Conservation (phyloP, 2,329 filamentous ascomycete genomes). For the Fusarium torulosum region DNA sequence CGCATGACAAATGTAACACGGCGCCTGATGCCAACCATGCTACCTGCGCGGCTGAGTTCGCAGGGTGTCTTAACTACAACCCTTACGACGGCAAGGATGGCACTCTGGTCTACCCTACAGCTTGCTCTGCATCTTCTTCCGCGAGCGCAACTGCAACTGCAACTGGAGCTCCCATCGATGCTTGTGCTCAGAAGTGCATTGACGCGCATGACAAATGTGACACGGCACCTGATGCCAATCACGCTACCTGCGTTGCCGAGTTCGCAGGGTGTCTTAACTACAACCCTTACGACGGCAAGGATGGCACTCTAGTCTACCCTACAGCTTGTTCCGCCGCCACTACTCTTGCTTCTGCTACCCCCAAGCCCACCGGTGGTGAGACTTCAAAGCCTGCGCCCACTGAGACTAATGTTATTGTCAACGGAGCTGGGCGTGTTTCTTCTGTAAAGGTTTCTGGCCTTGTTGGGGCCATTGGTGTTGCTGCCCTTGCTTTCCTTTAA, state of each 20-base stretch:
- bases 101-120: neutral
- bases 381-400: slow-evolving; percentile 3
- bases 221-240: slow-evolving; percentile 7
- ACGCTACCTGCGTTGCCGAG: slow-evolving; percentile 11
- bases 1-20: neutral
- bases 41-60: slow-evolving; percentile 2
- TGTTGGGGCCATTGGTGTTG: slow-evolving; percentile 11
- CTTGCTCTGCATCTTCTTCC: neutral
- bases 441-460: neutral
- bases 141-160: neutral
- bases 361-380: neutral
- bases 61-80: slow-evolving; percentile 14
- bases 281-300: slow-evolving; percentile 10
- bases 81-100: slow-evolving; percentile 2
- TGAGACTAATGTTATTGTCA: slow-evolving; percentile 17
- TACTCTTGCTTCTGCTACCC: neutral
- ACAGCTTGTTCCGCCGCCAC: slow-evolving; percentile 6
- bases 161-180: neutral
- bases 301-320: neutral
- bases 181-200: slow-evolving; percentile 10
- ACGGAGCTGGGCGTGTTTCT: slow-evolving; percentile 7
- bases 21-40: slow-evolving; percentile 19
- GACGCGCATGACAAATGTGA: neutral
- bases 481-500: slow-evolving; percentile 14
- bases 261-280: slow-evolving; percentile 10